phyloP scores from a whole-genome alignment of 768 basidiomycete species.

The Lentinula aciculospora region DNA sequence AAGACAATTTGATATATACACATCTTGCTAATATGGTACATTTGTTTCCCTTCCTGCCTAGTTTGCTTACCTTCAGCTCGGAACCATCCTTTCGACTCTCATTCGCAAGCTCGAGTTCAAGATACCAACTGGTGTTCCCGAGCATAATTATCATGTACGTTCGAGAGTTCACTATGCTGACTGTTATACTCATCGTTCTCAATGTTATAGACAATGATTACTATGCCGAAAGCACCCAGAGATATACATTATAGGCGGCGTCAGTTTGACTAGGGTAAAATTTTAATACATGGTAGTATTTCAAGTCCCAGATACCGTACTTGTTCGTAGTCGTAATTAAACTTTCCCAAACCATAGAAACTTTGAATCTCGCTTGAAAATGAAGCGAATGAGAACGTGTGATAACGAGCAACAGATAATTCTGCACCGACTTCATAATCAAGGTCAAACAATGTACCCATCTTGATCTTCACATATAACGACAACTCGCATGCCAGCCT shows the following conservation, averaged over 20 bases:
- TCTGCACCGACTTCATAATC: too few species aligned
- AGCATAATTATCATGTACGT: slow-evolving; percentile 87
- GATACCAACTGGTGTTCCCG: slow-evolving; percentile 64
- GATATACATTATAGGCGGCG: slow-evolving; percentile 64
- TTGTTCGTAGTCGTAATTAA: too few species aligned
- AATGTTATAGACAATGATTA: slow-evolving; percentile 78
- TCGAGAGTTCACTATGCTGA: background rate
- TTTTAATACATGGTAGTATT: too few species aligned
- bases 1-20: background rate
- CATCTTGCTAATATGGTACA: slow-evolving; percentile 19
- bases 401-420: too few species aligned
- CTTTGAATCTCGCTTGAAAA: too few species aligned
- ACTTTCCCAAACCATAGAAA: too few species aligned
- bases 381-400: too few species aligned
- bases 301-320: too few species aligned
- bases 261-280: slow-evolving; percentile 46
- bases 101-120: slow-evolving; percentile 73
- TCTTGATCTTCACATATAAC: background rate
- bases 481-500: background rate
- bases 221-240: slow-evolving; percentile 73
- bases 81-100: slow-evolving; percentile 74
- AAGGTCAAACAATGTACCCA: background rate
- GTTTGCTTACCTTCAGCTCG: slow-evolving; percentile 95
- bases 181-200: slow-evolving; percentile 2
- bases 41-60: background rate